Conservation (phyloP, 768 basidiomycete genomes). For the Mycena belliarum region DNA sequence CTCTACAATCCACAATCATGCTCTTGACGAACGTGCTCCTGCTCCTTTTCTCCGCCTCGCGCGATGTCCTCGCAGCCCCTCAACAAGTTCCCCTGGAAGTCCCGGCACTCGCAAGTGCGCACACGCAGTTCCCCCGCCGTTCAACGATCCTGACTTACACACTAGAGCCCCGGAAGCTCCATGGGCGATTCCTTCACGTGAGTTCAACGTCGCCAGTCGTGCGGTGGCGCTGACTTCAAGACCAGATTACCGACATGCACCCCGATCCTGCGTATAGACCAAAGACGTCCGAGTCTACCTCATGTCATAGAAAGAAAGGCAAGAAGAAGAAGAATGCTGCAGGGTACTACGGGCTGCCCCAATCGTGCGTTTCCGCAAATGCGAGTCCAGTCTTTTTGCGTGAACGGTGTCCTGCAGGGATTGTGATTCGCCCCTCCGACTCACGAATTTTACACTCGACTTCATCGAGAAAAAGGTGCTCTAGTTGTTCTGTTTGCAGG, state of each 20-base stretch:
- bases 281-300: conserved; percentile 53
- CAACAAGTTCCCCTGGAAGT: conserved; percentile 6
- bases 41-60: not conserved
- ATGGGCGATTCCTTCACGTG: conserved; percentile 70
- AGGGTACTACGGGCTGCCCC: conserved; percentile 68
- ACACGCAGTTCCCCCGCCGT: not conserved
- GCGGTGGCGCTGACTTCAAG: not conserved
- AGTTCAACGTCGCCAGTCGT: not conserved
- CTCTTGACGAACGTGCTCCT: not conserved
- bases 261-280: conserved; percentile 68
- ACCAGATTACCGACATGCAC: conserved; percentile 74
- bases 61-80: conserved; percentile 12
- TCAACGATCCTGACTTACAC: conserved; percentile 15
- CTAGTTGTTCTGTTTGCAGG: not conserved
- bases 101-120: conserved; percentile 13
- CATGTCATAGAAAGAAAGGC: conserved; percentile 69
- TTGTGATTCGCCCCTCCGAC: conserved; percentile 78
- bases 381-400: not conserved
- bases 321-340: conserved; percentile 54
- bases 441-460: conserved; percentile 84
- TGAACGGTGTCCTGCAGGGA: conserved; percentile 41
- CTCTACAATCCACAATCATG: not conserved
- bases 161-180: conserved; percentile 54
- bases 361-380: conserved; percentile 48
- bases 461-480: conserved; percentile 61